These are phyloP conservation scores for Fragaria ananassa DNA, from an alignment of 306 rosid genomes.

Conservation along the genomic window DNA sequence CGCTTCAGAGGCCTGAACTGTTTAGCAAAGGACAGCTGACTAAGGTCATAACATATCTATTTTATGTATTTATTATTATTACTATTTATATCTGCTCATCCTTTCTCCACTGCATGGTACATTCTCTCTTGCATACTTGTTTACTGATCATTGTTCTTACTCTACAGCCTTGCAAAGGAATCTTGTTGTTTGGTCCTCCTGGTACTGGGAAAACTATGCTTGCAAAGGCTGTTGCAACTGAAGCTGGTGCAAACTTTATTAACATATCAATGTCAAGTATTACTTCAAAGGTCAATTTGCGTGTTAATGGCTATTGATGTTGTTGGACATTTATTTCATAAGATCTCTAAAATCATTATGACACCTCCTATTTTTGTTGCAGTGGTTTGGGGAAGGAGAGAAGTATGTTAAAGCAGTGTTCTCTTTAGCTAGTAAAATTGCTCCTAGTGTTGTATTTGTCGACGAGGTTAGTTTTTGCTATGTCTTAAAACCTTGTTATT, in stretches of 20 bases:
- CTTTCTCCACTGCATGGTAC: background rate
- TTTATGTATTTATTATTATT: background rate
- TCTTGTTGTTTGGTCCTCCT: conserved; percentile 94
- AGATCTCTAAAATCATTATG: conserved; percentile 14
- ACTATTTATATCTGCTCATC: background rate
- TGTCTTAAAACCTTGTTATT: background rate
- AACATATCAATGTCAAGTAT: conserved; percentile 96
- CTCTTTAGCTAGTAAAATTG: conserved; percentile 91
- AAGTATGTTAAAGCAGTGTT: conserved; percentile 94
- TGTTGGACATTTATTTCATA: background rate
- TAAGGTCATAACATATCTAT: conserved; percentile 43
- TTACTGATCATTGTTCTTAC: conserved; percentile 19
- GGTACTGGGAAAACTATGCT: conserved; percentile 99
- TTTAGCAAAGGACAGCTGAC: conserved; percentile 88
- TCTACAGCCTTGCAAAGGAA: conserved; percentile 92
- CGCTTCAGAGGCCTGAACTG: conserved; percentile 90
- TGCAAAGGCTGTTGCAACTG: conserved; percentile 99
- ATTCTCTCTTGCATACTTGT: conserved; percentile 2
- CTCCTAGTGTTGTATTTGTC: conserved; percentile 94
- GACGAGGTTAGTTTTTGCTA: conserved; percentile 72
- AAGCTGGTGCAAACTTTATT: conserved; percentile 96
- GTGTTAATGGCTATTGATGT: background rate
- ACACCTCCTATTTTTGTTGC: conserved; percentile 29
- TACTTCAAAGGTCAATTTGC: conserved; percentile 72
- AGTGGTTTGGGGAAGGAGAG: conserved; percentile 99